Base-by-base conservation (phyloP, 2,329 filamentous ascomycete species). In the Penicillium sp. region DNA sequence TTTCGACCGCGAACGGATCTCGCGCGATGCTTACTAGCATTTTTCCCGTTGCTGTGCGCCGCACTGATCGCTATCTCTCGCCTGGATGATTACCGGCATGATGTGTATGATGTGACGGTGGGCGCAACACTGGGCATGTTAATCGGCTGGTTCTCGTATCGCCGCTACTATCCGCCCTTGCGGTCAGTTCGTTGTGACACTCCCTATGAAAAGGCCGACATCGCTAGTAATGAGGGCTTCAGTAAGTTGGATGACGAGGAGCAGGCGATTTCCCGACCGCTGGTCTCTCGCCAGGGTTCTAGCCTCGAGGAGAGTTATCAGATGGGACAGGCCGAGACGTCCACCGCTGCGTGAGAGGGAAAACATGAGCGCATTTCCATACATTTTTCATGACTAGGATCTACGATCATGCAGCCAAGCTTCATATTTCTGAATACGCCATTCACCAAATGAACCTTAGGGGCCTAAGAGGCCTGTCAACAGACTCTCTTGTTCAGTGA, bases 21-120 rank as follows among this genome's bases (percentile, higher is more conserved):
- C 16, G 79, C 81, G 2, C 78, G 82, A 25, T 83, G 84, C 30
- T 71, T 89, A 7, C 64, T 88, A 8, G 82, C 84, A 3, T 73
- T 88, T 1, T 74, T 80, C 3, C 86, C 86, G 11, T 69, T 88
- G 10, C 68, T 88, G 0, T 84, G 81, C 45, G 86, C 86, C 3
- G 75, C 83, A 1, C 70, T 89, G 72, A 85, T 89, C 59, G 86
- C 86, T 0, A 84, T 87, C 43, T 86, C 83, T 5, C 79, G 86
- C n/a, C 76, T 86, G 38, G 85, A 86, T 60, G 86, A 89, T 67
- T 89, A 89, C 69, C 77, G 86, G 28, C 86, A 89, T 63, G 86
- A 88, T 71, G 83, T 87, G 2, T 87, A 83, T 59, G 86, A 89
- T 72, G 85, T 89, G 5, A 83, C 82, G 3, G 77, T 77, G 6